These are phyloP conservation scores for Collybia mongolica DNA, from an alignment of 768 basidiomycete genomes.

Conservation along the genomic window DNA sequence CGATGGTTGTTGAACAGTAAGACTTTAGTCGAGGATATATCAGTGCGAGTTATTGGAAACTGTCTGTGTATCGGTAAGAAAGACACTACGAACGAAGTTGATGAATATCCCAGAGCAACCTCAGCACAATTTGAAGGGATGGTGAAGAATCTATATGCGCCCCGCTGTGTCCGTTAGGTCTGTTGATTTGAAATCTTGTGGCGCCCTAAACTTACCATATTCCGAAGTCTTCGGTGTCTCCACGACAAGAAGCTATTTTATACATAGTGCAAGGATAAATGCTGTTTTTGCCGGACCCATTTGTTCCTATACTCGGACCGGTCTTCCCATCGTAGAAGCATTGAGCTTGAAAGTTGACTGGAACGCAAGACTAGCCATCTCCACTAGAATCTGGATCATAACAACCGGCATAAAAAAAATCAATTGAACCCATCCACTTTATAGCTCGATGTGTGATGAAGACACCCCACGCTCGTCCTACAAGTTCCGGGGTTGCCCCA, in stretches of 20 bases:
- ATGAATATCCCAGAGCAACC: not conserved
- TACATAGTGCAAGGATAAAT: not conserved
- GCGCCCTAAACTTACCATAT: too few species aligned
- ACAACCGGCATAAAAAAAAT: too few species aligned
- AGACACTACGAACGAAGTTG: constrained; percentile 1
- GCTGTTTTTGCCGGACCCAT: not conserved
- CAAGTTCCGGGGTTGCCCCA: too few species aligned
- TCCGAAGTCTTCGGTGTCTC: constrained; percentile 1
- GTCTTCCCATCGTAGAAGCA: too few species aligned
- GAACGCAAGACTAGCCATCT: too few species aligned
- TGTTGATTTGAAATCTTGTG: too few species aligned
- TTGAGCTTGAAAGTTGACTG: too few species aligned
- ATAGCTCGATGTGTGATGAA: too few species aligned
- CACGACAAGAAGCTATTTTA: not conserved
- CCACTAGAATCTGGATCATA: too few species aligned
- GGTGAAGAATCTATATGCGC: not conserved
- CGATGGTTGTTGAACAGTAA: not conserved
- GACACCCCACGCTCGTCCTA: too few species aligned
- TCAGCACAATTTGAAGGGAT: not conserved
- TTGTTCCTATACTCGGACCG: not conserved
- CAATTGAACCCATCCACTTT: too few species aligned
- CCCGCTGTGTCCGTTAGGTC: not conserved
- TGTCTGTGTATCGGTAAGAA: not conserved
- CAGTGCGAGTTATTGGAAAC: not conserved
- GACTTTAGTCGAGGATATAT: not conserved